Conservation (phyloP, 441 rosid genomes). For the Adansonia rubrostipa region DNA sequence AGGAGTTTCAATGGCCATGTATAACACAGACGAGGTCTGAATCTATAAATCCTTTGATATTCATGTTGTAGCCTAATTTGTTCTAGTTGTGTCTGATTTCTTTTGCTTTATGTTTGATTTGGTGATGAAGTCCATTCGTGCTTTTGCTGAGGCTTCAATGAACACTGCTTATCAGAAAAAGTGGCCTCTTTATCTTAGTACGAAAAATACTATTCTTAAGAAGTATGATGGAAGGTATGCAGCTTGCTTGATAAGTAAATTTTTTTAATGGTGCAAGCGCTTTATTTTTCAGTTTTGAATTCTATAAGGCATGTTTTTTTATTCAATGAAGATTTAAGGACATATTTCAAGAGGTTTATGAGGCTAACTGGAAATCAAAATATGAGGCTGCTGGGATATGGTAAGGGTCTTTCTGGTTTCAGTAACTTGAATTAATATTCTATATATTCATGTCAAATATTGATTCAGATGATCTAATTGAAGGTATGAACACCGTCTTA, state of each 20-base stretch:
- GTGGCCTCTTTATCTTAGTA: constrained; percentile 99
- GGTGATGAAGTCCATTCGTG: constrained; percentile 72
- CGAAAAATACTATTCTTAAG: constrained; percentile 97
- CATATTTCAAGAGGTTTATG: constrained; percentile 96
- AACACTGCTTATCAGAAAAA: constrained; percentile 89
- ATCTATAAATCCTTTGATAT: constrained; percentile 6
- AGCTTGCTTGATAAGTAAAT: neutral
- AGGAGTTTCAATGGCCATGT: constrained; percentile 90
- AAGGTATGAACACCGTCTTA: constrained; percentile 99
- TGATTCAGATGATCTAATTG: constrained; percentile 33
- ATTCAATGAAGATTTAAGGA: constrained; percentile 79
- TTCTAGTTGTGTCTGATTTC: constrained; percentile 22
- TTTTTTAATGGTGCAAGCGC: neutral
- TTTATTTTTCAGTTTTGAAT: constrained; percentile 4
- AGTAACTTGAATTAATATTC: neutral
- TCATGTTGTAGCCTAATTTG: neutral
- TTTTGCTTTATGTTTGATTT: constrained; percentile 23
- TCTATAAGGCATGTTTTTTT: constrained; percentile 16
- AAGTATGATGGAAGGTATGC: constrained; percentile 98
- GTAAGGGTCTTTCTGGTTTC: constrained; percentile 34
- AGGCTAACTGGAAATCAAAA: constrained; percentile 84
- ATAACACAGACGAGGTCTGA: constrained; percentile 86
- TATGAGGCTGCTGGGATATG: constrained; percentile 89
- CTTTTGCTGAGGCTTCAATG: constrained; percentile 98
- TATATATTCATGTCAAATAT: constrained; percentile 8